phyloP scores from a whole-genome alignment of 1,284 basidiomycete genomes.

The Microbotryum violaceum region DNA sequence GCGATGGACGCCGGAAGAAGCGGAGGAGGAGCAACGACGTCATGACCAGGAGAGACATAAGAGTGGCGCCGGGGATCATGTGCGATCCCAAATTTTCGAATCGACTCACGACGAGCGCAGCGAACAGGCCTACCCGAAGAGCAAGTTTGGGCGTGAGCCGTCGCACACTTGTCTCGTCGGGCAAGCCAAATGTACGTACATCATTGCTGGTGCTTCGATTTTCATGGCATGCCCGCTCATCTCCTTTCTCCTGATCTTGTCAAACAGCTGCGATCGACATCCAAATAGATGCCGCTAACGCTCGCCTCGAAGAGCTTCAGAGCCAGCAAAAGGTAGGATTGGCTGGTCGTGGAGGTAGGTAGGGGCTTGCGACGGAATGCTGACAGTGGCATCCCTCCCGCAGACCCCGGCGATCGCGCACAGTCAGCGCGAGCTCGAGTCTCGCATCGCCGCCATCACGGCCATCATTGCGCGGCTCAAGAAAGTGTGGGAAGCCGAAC shows the following conservation, averaged over 20 bases:
- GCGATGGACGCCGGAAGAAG: conserved; percentile 34
- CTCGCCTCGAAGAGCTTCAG: conserved; percentile 19
- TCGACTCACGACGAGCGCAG: no score
- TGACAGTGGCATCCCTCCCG: no score
- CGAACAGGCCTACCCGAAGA: conserved; percentile 43
- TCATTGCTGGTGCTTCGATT: no score
- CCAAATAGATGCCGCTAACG: conserved; percentile 26
- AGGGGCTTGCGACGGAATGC: no score
- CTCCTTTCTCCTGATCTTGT: background rate
- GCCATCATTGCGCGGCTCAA: conserved; percentile 23
- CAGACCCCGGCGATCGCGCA: no score
- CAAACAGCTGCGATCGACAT: conserved; percentile 27
- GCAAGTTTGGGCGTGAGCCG: conserved; percentile 80
- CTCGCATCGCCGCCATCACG: conserved; percentile 21
- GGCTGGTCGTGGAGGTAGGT: background rate
- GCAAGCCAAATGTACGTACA: conserved; percentile 57
- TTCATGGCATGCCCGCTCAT: background rate
- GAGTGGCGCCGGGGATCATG: conserved; percentile 16
- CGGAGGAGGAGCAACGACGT: background rate
- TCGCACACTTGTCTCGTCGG: conserved; percentile 80
- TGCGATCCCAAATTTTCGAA: background rate
- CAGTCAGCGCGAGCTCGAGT: conserved; percentile 9
- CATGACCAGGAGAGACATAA: background rate
- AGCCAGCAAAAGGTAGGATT: conserved; percentile 2
- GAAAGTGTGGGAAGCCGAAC: conserved; percentile 37